A percentile compares a stretch with the other conserved stretches of the same genome.
Conservation (phyloP, 768 basidiomycete genomes). For the Kwoniella pini region DNA sequence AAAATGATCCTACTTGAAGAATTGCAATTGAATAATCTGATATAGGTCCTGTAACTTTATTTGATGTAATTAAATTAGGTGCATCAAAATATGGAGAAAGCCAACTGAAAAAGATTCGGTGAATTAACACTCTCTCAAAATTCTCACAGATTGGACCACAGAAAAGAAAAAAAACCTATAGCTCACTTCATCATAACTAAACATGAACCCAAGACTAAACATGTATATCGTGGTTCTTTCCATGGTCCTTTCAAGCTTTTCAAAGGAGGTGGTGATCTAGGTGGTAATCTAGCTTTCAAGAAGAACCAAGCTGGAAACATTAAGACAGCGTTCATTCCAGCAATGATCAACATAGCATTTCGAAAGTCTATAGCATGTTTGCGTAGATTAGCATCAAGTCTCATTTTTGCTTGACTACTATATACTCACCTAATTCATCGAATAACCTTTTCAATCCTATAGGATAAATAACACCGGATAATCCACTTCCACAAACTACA, state of each 20-base stretch:
- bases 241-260: slow-evolving; percentile 34
- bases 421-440: slow-evolving; percentile 31
- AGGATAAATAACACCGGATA: slow-evolving; percentile 51
- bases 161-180: no score
- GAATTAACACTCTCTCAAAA: no score
- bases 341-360: slow-evolving; percentile 43
- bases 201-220: slow-evolving; percentile 41
- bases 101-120: no score
- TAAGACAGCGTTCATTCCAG: slow-evolving; percentile 47
- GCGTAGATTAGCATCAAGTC: no score
- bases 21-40: slow-evolving; percentile 47
- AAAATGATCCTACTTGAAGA: slow-evolving; percentile 46
- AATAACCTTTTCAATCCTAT: slow-evolving; percentile 46
- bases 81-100: slow-evolving; percentile 50
- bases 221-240: slow-evolving; percentile 41
- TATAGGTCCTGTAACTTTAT: slow-evolving; percentile 27
- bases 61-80: slow-evolving; percentile 35
- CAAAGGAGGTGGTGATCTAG: slow-evolving; percentile 37
- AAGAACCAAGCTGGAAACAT: slow-evolving; percentile 50
- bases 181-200: slow-evolving; percentile 48
- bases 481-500: slow-evolving; percentile 45
- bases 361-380: slow-evolving; percentile 33
- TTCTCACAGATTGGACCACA: no score
- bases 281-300: slow-evolving; percentile 46
- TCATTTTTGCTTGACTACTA: no score